Conservation (phyloP, 139 green algal genomes). For the Chlamydomonas applanata region DNA sequence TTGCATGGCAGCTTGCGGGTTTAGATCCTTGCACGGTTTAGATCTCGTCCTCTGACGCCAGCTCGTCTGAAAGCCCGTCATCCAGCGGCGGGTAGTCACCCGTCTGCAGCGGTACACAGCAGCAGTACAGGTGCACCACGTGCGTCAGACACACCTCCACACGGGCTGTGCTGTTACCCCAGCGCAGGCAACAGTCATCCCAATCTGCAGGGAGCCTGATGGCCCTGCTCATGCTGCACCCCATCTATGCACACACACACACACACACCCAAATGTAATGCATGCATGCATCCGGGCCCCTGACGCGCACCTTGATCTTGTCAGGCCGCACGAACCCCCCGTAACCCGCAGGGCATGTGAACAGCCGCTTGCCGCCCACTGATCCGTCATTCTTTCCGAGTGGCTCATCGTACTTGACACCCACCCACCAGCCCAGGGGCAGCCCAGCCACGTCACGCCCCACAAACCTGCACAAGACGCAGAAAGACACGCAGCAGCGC, state of each 20-base stretch:
- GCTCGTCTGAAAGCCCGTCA: conserved; percentile 65
- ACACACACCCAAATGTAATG: too few species aligned
- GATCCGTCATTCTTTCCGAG: conserved; percentile 95
- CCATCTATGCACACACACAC: too few species aligned
- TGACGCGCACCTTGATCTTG: conserved; percentile 54
- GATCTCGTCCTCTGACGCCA: conserved; percentile 77
- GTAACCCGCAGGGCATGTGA: conserved; percentile 66
- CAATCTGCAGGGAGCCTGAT: too few species aligned
- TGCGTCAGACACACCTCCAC: too few species aligned
- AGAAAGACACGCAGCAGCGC: neutral
- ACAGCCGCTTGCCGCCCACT: conserved; percentile 65
- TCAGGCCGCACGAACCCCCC: conserved; percentile 84
- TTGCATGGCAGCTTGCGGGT: too few species aligned
- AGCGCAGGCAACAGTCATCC: too few species aligned
- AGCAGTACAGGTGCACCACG: too few species aligned
- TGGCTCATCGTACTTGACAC: conserved; percentile 94
- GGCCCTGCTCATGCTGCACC: too few species aligned
- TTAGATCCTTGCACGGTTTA: too few species aligned
- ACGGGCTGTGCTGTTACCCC: too few species aligned
- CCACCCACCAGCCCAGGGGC: conserved; percentile 86
- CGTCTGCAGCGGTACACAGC: conserved; percentile 8
- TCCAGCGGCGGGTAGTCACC: conserved; percentile 87
- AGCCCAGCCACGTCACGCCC: conserved; percentile 64
- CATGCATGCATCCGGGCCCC: too few species aligned
- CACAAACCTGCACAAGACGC: conserved; percentile 54